Evolutionary conservation across 371 early-diverging fungal genomes (phyloP).

Genomic region (Syncephalastrum racemosum): DNA sequence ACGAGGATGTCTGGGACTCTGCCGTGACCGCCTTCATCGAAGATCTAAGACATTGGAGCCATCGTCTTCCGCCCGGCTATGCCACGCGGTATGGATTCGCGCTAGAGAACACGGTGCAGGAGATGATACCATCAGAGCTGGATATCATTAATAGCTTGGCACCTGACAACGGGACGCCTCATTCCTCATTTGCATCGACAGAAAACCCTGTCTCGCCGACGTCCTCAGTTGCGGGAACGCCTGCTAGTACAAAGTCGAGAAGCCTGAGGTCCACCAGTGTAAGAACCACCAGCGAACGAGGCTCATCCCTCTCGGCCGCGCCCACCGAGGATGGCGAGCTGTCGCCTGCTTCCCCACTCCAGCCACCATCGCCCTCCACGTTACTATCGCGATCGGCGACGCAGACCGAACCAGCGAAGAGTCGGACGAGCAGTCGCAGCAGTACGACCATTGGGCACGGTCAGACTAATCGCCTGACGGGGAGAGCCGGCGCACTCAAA

Average conservation of each 20-base stretch:
- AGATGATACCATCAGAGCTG: slow-evolving; percentile 7
- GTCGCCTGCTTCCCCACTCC: background rate
- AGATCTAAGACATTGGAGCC: slow-evolving; percentile 32
- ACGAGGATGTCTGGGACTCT: slow-evolving; percentile 26
- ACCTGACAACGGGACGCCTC: too few relatives aligned
- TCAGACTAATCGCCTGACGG: background rate
- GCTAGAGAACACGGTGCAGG: slow-evolving; percentile 7
- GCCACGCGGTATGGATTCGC: slow-evolving; percentile 7
- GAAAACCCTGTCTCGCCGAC: background rate
- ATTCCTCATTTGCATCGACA: background rate
- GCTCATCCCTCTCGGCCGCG: too few relatives aligned
- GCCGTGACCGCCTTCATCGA: slow-evolving; percentile 21
- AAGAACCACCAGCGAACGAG: too few relatives aligned
- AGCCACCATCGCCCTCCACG: background rate
- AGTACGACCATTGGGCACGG: background rate
- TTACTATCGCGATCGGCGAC: too few relatives aligned
- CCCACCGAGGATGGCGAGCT: too few relatives aligned
- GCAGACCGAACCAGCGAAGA: too few relatives aligned
- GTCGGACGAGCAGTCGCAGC: too few relatives aligned
- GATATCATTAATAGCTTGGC: background rate
- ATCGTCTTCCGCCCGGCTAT: slow-evolving; percentile 32
- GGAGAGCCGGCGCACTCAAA: slow-evolving; percentile 3
- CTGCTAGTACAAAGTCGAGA: background rate
- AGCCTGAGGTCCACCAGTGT: background rate
- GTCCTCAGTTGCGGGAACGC: background rate